Evolutionary conservation across 371 early-diverging fungal genomes (phyloP), one percentile per base, ranked within the genome.

Genomic region (Mortierella sp.): DNA sequence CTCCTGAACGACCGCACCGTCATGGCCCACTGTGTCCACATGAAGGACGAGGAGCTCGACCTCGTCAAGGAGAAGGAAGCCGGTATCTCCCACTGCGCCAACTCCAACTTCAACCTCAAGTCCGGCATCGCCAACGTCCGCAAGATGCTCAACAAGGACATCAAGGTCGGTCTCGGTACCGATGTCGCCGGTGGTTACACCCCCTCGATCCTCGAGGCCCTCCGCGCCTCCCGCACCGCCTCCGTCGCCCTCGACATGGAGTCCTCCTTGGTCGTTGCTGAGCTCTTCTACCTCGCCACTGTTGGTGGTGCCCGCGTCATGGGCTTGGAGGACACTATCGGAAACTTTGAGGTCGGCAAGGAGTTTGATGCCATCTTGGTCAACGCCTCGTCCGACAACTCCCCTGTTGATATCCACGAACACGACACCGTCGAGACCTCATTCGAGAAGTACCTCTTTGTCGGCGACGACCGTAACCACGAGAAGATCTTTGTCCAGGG

Each of bases 21-120:
- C 79, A 95, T 98, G 96, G 99, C 98, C 32, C 99, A 98, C 87
- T 96, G 97, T 78, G 94, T 98, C 29, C 96, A 98, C 89, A 92
- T 97, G 90, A 88, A 91, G 21, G 92, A 93, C 2, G 91, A 91
- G 3, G 98, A 98, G 78, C 83, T 94, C 21, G 87, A 83, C 11
- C 74, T 96, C 46, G 75, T 97, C 73, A 91, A 90, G 60, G 86
- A 89, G 24, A 77, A 89, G 54, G 91, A 93, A 21, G 93, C 94
- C 1, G 97, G 96, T 70, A 88, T 98, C 56, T 91, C 97, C 5
- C 99, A 98, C 88, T 98, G 99, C 81, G 96, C 99, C 35, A 96
- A 92, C 79, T 95, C 96, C 70, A 98, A 98, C 90, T 97, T 98
- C 81, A 91, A 93, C 18, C 88, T 98, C 56, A 90, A 92, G 76